Evolutionary conservation across 805 yeast genomes (phyloP), one percentile per base, ranked within the genome.

Genomic region (Starmerella apicola): DNA sequence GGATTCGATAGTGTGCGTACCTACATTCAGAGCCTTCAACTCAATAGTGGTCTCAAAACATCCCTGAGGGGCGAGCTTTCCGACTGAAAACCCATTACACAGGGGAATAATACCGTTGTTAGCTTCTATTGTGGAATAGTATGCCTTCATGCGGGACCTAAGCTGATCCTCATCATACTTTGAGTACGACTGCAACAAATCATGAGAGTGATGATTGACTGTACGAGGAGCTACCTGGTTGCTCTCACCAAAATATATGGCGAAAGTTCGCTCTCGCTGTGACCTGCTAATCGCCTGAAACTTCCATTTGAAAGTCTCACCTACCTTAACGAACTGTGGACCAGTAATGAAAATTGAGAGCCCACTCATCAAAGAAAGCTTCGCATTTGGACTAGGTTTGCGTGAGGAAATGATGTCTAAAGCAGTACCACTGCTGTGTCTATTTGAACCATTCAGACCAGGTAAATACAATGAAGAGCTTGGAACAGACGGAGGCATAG

Each of bases 241-340:
- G 19, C 21, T 9, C 15, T 20, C 19, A 1, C 46, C 51, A 20
- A 48, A 48, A 5, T 25, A 29, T 39, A 81, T 59, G 3, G 81
- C 65, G 34, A 80, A 55, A 39, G 72, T 70, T 44, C 78, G 58
- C 15, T 65, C 53, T 19, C 65, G 65, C n/a, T 58, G 48, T 1
- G 81, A 69, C 44, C 67, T 67, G 60, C 81, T 81, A 38, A 78
- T 68, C 1, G 79, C 74, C 49, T 75, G 80, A 12, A 81, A 64
- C 35, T 67, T 67, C 81, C 86, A 76, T 39, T 64, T 68, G 53
- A 72, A 72, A 2, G 66, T 63, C 30, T 72, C 68, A 2, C 91
- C 88, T 8, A 78, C 57, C 48, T 65, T 63, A 4, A 78, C 74
- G 30, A 67, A 64, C 5, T 78, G 70, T 9, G 72, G 71, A 0